Evolutionary conservation across 345 rosid genomes (phyloP), one percentile per base, ranked within the genome.

Genomic region (Bruguiera parviflora): DNA sequence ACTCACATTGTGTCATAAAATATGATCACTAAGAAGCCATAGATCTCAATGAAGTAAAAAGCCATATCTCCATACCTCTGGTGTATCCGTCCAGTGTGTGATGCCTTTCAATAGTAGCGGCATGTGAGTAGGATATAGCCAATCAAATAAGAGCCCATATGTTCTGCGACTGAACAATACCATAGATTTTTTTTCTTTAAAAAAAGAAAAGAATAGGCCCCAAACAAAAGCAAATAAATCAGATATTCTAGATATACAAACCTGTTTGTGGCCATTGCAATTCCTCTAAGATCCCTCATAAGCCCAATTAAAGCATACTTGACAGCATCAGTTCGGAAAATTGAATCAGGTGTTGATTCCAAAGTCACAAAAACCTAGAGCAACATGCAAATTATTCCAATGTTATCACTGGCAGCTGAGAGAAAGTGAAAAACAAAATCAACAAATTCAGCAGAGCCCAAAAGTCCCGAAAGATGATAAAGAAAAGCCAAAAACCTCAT

Each of bases 221-320:
- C 4, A 3, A 43, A 43, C 18, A 43, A 43, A 43, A 3, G 19
- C 49, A 43, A 43, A 43, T 43, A 11, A 43, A 43, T 68, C 21
- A 58, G 31, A 71, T 27, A 58, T 51, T 37, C 53, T 43, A 51
- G 0, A 56, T 59, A 39, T 20, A 63, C 67, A 15, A 55, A 89
- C 99, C 97, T 88, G 83, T 85, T 90, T 63, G 99, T 86, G 69
- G 99, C 99, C 99, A 92, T 92, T 15, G 98, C 83, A 72, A 96
- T 88, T 71, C 99, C 99, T 85, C 98, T 85, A 57, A 96, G 89
- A 84, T 96, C 98, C 80, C 99, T 88, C 98, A 90, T 92, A 66
- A 92, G 82, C 47, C 99, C 99, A 77, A 92, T 85, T 60, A 96
- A 70, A 67, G 96, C 94, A 82, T 83, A 92, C 84, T 92, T 96